Conservation (phyloP, 257 asterid species). For the Henckelia pumila region DNA sequence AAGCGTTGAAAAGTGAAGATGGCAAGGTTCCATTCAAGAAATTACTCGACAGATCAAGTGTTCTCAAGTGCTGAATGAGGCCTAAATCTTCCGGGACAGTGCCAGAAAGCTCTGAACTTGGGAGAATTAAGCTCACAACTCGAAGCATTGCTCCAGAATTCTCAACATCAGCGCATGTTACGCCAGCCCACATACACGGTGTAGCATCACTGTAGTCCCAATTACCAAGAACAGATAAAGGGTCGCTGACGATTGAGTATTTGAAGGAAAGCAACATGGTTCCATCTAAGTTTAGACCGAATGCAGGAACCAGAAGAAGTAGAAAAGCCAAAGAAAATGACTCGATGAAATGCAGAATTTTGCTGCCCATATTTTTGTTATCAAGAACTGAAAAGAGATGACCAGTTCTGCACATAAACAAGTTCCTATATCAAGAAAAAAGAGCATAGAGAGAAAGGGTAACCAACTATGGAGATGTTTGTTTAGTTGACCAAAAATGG, state of each 20-base stretch:
- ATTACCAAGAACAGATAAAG: slow-evolving; percentile 69
- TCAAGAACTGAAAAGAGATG: slow-evolving; percentile 20
- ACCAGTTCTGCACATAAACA: slow-evolving; percentile 21
- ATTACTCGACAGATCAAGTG: slow-evolving; percentile 68
- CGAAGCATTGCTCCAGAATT: slow-evolving; percentile 29
- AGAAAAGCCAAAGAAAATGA: slow-evolving; percentile 18
- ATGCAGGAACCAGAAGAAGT: slow-evolving; percentile 39
- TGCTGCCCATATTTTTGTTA: slow-evolving; percentile 4
- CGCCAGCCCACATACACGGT: slow-evolving; percentile 84
- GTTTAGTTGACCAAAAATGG: slow-evolving; percentile 68
- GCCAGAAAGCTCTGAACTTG: slow-evolving; percentile 58
- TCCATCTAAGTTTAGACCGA: slow-evolving; percentile 73
- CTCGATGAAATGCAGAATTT: slow-evolving; percentile 15
- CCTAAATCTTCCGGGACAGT: slow-evolving; percentile 65
- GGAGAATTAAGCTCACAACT: slow-evolving; percentile 52
- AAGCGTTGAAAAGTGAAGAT: slow-evolving; percentile 51
- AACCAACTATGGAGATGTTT: slow-evolving; percentile 50
- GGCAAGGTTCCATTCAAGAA: slow-evolving; percentile 75
- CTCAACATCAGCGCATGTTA: slow-evolving; percentile 46
- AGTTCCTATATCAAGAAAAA: slow-evolving; percentile 27
- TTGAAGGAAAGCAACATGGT: slow-evolving; percentile 77
- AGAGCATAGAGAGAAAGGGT: slow-evolving; percentile 22
- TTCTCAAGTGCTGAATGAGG: slow-evolving; percentile 49
- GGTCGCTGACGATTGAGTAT: slow-evolving; percentile 72
- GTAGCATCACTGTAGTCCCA: slow-evolving; percentile 75